Percentiles rank a stretch among this genome's conserved stretches.
Conservation (phyloP, 306 rosid species). For the Pyrus communis region DNA sequence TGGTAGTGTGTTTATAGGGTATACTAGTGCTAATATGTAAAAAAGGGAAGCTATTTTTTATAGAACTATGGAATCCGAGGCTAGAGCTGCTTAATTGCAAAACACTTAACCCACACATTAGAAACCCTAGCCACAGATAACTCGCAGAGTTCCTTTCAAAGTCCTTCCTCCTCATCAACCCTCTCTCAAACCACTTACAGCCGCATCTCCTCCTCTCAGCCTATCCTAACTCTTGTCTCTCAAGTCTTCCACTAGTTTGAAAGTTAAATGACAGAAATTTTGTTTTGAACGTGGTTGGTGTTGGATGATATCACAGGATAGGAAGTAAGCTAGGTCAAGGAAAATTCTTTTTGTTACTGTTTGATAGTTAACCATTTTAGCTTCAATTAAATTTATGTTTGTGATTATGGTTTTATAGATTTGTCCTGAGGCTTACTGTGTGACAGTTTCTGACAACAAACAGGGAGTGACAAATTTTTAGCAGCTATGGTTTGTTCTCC, state of each 20-base stretch:
- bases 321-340: not conserved
- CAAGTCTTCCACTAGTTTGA: not conserved
- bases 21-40: too few relatives aligned
- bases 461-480: not conserved
- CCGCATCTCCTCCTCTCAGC: not conserved
- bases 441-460: not conserved
- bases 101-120: not conserved
- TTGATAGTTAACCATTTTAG: not conserved
- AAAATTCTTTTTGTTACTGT: not conserved
- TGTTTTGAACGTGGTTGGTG: not conserved
- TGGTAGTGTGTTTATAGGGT: too few relatives aligned
- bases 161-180: not conserved
- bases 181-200: not conserved
- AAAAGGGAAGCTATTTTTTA: too few relatives aligned
- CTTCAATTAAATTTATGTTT: not conserved
- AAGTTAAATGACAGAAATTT: not conserved
- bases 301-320: not conserved
- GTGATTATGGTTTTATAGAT: not conserved
- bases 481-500: constrained; percentile 16
- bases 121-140: not conserved
- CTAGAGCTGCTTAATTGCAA: too few relatives aligned
- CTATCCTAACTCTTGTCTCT: not conserved
- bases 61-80: not conserved
- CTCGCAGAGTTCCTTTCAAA: not conserved
- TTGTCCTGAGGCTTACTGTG: not conserved